Evolutionary conservation across 495 filamentous ascomycete genomes (phyloP), one percentile per base, ranked within the genome.

Genomic region (Neurospora sp.): DNA sequence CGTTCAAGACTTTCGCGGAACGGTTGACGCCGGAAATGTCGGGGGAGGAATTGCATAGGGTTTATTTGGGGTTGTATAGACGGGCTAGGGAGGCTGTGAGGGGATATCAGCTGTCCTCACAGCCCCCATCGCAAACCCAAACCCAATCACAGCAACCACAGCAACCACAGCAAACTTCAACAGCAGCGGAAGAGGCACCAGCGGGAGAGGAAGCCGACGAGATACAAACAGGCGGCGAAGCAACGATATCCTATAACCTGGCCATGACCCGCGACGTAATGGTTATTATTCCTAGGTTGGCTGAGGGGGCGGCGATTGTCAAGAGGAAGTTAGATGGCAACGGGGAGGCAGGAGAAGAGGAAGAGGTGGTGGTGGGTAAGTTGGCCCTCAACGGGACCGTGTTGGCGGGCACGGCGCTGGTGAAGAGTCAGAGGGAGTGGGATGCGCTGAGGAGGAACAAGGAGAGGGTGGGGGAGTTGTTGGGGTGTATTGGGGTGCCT

Each of bases 361-460:
- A 84, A 41, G 82, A 86, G 0, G 77, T 76, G 5, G 84, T 84
- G 5, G 78, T 89, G 4, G 92, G 91, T 0, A 83, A 84, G 54
- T 80, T 94, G 20, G 86, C 88, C 16, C 79, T 95, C 27, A 95
- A 96, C 74, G 93, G 93, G 23, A 95, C 93, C 0, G 83, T 93
- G 69, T 82, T 96, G 23, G 93, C 89, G n/a, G 92, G 91, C 2
- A 95, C 92, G 39, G 83, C 94, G 69, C 89, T 96, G 83, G 93
- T 96, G 16, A 95, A 94, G 82, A 87, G 81, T 23, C 82, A 91
- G 77, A 83, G 79, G 18, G 91, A 94, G 82, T 94, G 91, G 91
- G 86, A 93, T 77, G 80, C 84, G 12, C 74, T 96, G 71, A 71
- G 85, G 39, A 80, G 78, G 31, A 82, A 89, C 69, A 85, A 85